Base-by-base conservation (phyloP, 768 basidiomycete species). In the Strobilomyces confusus region DNA sequence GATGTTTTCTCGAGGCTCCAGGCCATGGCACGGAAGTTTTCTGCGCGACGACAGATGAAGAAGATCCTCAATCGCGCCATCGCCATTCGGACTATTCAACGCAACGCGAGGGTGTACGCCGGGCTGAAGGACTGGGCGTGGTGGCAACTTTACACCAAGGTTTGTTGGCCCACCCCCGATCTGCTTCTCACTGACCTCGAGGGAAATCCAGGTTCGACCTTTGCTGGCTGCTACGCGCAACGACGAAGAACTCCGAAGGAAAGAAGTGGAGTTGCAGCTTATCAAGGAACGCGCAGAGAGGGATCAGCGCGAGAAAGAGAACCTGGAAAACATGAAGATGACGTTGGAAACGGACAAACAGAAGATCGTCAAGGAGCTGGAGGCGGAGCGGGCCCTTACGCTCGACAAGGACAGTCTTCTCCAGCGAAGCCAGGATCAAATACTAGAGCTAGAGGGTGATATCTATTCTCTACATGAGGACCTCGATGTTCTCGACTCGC, bases 111-210 rank as follows among this genome's bases (percentile, higher is more conserved):
- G 20, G 79, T 97, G 20, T 98, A 98, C 65, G 85, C 87, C 8
- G 87, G 92, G 51, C 77, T 99, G 26, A 79, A 84, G 43, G 92
- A 95, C 48, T 98, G 97, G 97, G 94, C 95, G 1, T 98, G 97
- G 97, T 99, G 97, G 97, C 89, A 94, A 57, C 77, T 98, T 9
- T 99, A 95, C 67, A 93, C 93, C 3, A 95, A 95, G 77, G 92
- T 83, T 56, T 42, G 70, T 51, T 13, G 7, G 17, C 0, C 4
- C 14, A 34, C 22, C 32, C n/a, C 50, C 14, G 14, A 32, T 3
- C 22, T 19, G 40, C 32, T 48, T 9, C 37, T 40, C 43, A 22
- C 46, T 58, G 46, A 59, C 49, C 3, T 42, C 53, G 51, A 62
- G 48, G 23, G 5, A 37, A 51, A 20, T 43, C n/a, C 51, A 90